These are phyloP conservation scores for Bacterosira constricta DNA, from an alignment of 108 stramenopile species.

Conservation along the genomic window DNA sequence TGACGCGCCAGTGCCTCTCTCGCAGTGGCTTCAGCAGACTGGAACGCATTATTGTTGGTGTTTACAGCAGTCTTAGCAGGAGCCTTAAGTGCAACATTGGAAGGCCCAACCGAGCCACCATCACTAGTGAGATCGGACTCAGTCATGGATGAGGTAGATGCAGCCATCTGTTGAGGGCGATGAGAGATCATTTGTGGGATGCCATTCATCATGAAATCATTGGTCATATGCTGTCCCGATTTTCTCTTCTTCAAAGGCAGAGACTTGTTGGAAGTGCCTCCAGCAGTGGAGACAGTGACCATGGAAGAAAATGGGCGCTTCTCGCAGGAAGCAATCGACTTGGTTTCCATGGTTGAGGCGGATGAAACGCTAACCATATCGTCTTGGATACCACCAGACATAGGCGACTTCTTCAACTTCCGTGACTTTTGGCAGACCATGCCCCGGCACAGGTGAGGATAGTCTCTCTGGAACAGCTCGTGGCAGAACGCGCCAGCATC, in stretches of 20 bases:
- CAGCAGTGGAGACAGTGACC: constrained; percentile 38
- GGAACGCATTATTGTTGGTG: constrained; percentile 48
- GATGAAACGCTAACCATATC: constrained; percentile 28
- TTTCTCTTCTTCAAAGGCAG: constrained; percentile 46
- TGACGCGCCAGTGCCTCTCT: constrained; percentile 46
- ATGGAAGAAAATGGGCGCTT: constrained; percentile 14
- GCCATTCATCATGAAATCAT: constrained; percentile 1
- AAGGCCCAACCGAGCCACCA: constrained; percentile 10
- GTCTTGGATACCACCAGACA: constrained; percentile 1
- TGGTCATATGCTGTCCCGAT: background rate
- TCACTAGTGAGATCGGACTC: constrained; percentile 19
- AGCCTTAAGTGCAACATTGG: constrained; percentile 14
- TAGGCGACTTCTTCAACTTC: constrained; percentile 16
- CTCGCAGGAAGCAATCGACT: constrained; percentile 12
- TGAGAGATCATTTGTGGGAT: constrained; percentile 34
- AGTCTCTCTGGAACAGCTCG: constrained; percentile 67
- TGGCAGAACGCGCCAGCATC: constrained; percentile 86
- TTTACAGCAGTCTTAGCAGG: constrained; percentile 8
- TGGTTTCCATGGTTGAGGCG: constrained; percentile 30
- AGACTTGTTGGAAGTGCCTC: constrained; percentile 1
- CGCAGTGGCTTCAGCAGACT: constrained; percentile 47
- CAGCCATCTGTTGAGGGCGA: constrained; percentile 13
- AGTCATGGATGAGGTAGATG: constrained; percentile 8
- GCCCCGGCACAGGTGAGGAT: constrained; percentile 63
- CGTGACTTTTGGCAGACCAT: constrained; percentile 83